Base-by-base conservation (phyloP, 2,329 filamentous ascomycete genomes). In the Coniochaeta sp. region DNA sequence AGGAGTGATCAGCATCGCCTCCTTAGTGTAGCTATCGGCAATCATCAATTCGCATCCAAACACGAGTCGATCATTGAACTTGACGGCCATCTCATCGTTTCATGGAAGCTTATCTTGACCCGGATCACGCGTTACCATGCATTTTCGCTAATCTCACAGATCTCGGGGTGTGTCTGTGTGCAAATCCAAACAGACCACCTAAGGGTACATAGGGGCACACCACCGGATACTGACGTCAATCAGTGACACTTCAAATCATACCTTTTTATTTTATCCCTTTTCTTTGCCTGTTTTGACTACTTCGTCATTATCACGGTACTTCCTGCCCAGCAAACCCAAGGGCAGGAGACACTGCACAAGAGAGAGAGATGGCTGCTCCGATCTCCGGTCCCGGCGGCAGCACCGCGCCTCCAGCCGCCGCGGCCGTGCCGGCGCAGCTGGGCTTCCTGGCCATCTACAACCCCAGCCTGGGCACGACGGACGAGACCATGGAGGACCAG, bases 391-490 rank as follows among this genome's bases (percentile, higher is more conserved):
- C 47, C 2, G 47, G 47, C 24, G 47, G 47, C 52, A 34, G 31
- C 54, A 14, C 34, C 7, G 16, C 56, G 12, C 22, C 56, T 16
- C 56, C 34, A 28, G 61, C 38, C 54, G 47, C 64, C 58, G 56
- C 64, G 67, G 72, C 89, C 64, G 78, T 87, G 36, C 93, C 95
- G 50, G 93, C 93, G 38, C 90, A 90, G 70, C 84, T 98, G 33
- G 89, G 90, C 68, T 98, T 95, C 73, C 83, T 99, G 54, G 87
- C 93, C 72, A 96, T 99, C 72, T 99, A 96, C 81, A 98, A 96
- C 73, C 95, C 96, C 36, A 68, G 67, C 40, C 82, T 72, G 11
- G 76, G 77, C 40, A 69, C 72, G 11, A 78, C 75, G 16, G 89
- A 92, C 71, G 89, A 91, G 70, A 89, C 87, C 2, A 77, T 93